Base-by-base conservation (phyloP, 225 moss, liverwort and hornwort species). In the Thuidium tamariscinum region DNA sequence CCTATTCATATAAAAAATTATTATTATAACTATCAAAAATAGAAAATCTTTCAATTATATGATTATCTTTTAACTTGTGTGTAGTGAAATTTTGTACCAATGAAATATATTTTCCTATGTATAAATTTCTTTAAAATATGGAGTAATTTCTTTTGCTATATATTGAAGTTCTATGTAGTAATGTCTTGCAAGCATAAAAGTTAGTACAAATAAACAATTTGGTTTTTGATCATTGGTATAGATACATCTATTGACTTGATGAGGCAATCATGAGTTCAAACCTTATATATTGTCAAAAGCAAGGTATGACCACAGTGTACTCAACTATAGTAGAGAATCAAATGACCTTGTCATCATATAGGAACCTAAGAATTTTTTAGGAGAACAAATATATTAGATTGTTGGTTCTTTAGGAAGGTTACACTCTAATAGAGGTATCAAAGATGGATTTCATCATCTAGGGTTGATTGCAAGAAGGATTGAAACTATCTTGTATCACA, bases 321-420 rank as follows among this genome's bases (percentile, higher is more conserved):
- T 6, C 36, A 66, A 66, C 11, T 20, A 36, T 36, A 0, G 66
- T 66, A 19, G 1, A 5, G 10, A 1, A n/a, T n/a, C n/a, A n/a
- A n/a, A n/a, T n/a, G 44, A 44, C 44, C 44, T 44, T 44, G 44
- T 44, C 9, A 3, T 32, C 18, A n/a, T n/a, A 20, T 65, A 0
- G 5, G 3, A 2, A n/a, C 19, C 10, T 19, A 17, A n/a, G 1
- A 30, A 8, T 8, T 64, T 64, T 0, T 64, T 3, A 1, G 2
- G 10, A 1, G 5, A n/a, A 64, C 0, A 1, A 64, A 19, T 5
- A 19, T n/a, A n/a, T n/a, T n/a, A n/a, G n/a, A n/a, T n/a, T n/a
- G 10, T n/a, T 0, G 1, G 0, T 65, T 65, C n/a, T n/a, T n/a
- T 10, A n/a, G 0, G 10, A 5, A 1, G 19, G 18, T n/a, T 64